phyloP scores from a whole-genome alignment of 805 yeast genomes.

The Candida pseudofarinosa region DNA sequence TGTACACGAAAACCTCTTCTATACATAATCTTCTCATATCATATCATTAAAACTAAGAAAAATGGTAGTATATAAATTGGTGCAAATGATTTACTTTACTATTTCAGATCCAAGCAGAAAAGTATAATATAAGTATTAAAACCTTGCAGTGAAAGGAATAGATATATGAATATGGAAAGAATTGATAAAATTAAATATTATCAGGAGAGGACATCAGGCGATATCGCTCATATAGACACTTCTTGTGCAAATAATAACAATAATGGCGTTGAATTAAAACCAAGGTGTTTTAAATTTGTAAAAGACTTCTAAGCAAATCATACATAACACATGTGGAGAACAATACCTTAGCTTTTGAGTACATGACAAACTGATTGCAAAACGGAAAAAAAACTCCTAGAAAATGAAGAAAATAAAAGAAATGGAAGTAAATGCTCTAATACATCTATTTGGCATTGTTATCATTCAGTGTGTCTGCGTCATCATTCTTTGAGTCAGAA shows the following conservation, averaged over 20 bases:
- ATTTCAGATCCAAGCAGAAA: not conserved
- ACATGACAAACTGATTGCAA: not conserved
- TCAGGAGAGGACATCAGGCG: not conserved
- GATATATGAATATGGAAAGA: not conserved
- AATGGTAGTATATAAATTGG: not conserved
- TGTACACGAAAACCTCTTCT: not conserved
- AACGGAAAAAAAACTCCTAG: not conserved
- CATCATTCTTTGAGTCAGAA: conserved; percentile 1
- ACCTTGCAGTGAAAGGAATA: not conserved
- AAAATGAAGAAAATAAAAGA: not conserved
- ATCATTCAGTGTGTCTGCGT: not conserved
- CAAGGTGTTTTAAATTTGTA: not conserved
- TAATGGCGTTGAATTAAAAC: not conserved
- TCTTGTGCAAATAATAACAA: not conserved
- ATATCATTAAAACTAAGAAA: not conserved
- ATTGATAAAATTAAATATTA: not conserved
- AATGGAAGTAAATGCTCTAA: not conserved
- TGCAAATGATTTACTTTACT: not conserved
- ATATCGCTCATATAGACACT: not conserved
- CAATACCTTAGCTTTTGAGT: not conserved
- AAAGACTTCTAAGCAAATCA: not conserved
- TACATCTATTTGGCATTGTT: not conserved
- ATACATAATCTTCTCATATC: not conserved
- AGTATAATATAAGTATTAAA: not conserved
- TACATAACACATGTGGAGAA: not conserved